Evolutionary conservation across 1,284 basidiomycete species (phyloP), one percentile per base, ranked within the genome.

Genomic region (Moniliophthora roreri): DNA sequence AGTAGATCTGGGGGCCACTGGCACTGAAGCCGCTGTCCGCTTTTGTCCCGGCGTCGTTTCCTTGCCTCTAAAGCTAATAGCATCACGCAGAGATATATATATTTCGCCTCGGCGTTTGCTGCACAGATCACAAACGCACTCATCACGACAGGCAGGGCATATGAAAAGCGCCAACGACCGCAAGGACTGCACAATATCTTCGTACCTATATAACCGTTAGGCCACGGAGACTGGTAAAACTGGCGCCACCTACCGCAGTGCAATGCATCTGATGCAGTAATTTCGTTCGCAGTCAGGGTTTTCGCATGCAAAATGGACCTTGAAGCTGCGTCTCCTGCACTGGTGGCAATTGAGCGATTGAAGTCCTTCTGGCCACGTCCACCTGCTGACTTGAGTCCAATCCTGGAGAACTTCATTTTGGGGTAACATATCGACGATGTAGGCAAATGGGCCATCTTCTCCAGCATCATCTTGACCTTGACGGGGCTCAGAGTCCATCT

Each of bases 231-330:
- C 62, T 66, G 11, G 1, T 9, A 40, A 40, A 16, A 18, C 10
- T 40, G 11, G 21, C 9, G 24, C 1, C 72, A 53, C 54, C n/a
- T 34, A 55, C 54, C 47, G 50, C 2, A 24, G 5, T 2, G 45
- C 41, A 2, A 55, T 42, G 36, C 54, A 55, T 23, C 13, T 51
- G 0, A 52, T 34, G 48, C 54, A 55, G 15, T 38, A 55, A n/a
- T 49, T 35, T 15, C 44, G 21, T 1, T 4, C 13, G 26, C 54
- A 55, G 2, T 38, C 28, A 15, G 23, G 9, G 11, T 10, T 20
- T 2, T 45, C 34, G 32, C 54, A 55, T 20, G 8, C 2, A 38
- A 52, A 38, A n/a, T 28, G 46, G 4, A 50, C 18, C 24, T 15
- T 52, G 26, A 5, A n/a, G 9, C 20, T 24, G 11, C 38, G 47